These are phyloP conservation scores for Pythium oligandrum DNA, from an alignment of 352 stramenopile genomes.

Conservation along the genomic window DNA sequence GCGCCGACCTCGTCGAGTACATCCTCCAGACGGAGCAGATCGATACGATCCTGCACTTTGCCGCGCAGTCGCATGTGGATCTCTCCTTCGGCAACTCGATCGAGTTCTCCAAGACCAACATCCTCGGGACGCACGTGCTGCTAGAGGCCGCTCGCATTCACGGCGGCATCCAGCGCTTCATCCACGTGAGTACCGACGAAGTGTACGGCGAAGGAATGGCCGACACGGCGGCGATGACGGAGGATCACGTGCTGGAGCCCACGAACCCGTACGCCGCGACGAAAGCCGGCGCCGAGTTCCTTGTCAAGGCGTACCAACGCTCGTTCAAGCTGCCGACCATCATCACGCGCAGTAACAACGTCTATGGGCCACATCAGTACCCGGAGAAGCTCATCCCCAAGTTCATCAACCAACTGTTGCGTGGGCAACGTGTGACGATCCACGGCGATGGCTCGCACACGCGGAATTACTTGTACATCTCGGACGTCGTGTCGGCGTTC, in stretches of 20 bases:
- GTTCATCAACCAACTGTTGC: constrained; percentile 96
- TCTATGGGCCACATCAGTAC: constrained; percentile 98
- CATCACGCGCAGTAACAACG: constrained; percentile 99
- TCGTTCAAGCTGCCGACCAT: constrained; percentile 95
- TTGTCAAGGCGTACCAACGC: constrained; percentile 93
- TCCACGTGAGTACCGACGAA: constrained; percentile 98
- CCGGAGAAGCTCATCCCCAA: constrained; percentile 99
- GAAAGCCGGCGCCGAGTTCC: constrained; percentile 97
- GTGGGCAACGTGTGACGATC: constrained; percentile 88
- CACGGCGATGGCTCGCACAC: constrained; percentile 95
- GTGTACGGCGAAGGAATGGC: constrained; percentile 95
- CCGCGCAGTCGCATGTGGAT: constrained; percentile 97
- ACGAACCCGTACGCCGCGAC: constrained; percentile 98
- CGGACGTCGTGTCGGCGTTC: constrained; percentile 95
- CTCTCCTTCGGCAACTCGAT: constrained; percentile 99
- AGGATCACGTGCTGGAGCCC: constrained; percentile 93
- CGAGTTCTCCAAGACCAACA: constrained; percentile 97
- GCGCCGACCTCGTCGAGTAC: constrained; percentile 92
- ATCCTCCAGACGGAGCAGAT: constrained; percentile 94
- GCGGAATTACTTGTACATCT: constrained; percentile 97
- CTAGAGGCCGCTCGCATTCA: constrained; percentile 93
- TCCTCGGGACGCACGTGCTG: constrained; percentile 97
- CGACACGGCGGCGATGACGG: constrained; percentile 90
- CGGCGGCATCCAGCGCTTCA: constrained; percentile 90
- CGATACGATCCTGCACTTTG: constrained; percentile 98